Evolutionary conservation across 169 alveolate species (phyloP).

Genomic region (Plasmodium falciparum): DNA sequence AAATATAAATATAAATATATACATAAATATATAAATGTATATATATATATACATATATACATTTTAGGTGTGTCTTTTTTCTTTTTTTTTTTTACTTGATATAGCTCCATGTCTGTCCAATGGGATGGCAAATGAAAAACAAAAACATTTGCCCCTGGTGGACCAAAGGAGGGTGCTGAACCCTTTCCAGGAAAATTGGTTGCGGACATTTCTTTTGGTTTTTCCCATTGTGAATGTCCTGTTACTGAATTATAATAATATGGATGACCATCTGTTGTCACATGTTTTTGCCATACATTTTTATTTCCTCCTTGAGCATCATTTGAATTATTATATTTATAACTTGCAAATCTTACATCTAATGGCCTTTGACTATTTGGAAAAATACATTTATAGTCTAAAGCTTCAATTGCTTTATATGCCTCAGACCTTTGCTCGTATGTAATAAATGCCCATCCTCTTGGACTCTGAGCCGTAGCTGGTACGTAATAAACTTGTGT

Average conservation of each 20-base stretch:
- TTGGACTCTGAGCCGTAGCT: conserved; percentile 77
- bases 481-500: conserved; percentile 84
- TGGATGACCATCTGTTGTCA: conserved; percentile 89
- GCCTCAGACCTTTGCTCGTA: conserved; percentile 78
- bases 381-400: conserved; percentile 79
- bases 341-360: conserved; percentile 73
- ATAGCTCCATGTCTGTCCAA: conserved; percentile 91
- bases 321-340: conserved; percentile 23
- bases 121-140: conserved; percentile 93
- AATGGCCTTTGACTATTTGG: conserved; percentile 77
- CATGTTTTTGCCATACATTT: conserved; percentile 89
- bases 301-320: conserved; percentile 70
- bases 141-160: conserved; percentile 94
- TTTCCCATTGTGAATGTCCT: conserved; percentile 92
- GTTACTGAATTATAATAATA: conserved; percentile 88
- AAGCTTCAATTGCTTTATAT: conserved; percentile 79
- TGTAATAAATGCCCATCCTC: conserved; percentile 86
- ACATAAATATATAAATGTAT: background rate
- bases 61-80: background rate
- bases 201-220: conserved; percentile 85
- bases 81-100: conserved; percentile 23
- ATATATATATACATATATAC: background rate
- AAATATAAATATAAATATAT: background rate
- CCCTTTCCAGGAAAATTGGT: conserved; percentile 18
- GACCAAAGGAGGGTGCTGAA: conserved; percentile 87